A percentile compares a stretch with the other conserved stretches of the same genome.
Evolutionary conservation across 495 filamentous ascomycete genomes (phyloP).

Genomic region (Oleoguttula mirabilis): DNA sequence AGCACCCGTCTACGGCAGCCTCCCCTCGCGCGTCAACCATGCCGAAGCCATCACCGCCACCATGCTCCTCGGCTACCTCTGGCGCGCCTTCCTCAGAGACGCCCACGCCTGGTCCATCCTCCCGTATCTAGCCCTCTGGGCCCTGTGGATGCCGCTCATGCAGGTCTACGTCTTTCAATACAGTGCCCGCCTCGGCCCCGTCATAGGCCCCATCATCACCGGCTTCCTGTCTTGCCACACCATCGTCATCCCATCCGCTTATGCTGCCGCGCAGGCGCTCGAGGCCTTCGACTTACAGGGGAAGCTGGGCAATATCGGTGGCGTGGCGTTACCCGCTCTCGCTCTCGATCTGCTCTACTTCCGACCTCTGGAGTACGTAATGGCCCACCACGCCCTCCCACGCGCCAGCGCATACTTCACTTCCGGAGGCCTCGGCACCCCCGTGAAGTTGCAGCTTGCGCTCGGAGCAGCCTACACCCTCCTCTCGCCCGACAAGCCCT

Average conservation of each 20-base stretch:
- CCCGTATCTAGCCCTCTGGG: slow-evolving; percentile 50
- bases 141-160: slow-evolving; percentile 57
- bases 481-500: slow-evolving; percentile 49
- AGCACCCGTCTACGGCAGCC: slow-evolving; percentile 75
- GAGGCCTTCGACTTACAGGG: slow-evolving; percentile 41
- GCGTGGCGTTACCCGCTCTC: slow-evolving; percentile 17
- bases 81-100: slow-evolving; percentile 40
- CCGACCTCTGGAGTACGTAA: slow-evolving; percentile 40
- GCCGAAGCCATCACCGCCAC: slow-evolving; percentile 48
- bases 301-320: slow-evolving; percentile 1
- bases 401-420: slow-evolving; percentile 44
- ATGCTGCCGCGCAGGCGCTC: slow-evolving; percentile 49
- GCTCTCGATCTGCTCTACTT: slow-evolving; percentile 51
- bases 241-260: slow-evolving; percentile 53
- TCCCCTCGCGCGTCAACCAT: slow-evolving; percentile 63
- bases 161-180: slow-evolving; percentile 55
- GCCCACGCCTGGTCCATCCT: slow-evolving; percentile 31
- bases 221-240: slow-evolving; percentile 62
- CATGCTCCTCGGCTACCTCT: slow-evolving; percentile 48
- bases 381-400: slow-evolving; percentile 38
- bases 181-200: slow-evolving; percentile 52
- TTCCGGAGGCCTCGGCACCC: too few species aligned
- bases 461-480: slow-evolving; percentile 50
- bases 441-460: slow-evolving; percentile 57
- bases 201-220: slow-evolving; percentile 61